A percentile compares a stretch with the other conserved stretches of the same genome.
These are phyloP conservation scores for Artemisia tridentata DNA, from an alignment of 129 eudicot genomes.

Conservation along the genomic window DNA sequence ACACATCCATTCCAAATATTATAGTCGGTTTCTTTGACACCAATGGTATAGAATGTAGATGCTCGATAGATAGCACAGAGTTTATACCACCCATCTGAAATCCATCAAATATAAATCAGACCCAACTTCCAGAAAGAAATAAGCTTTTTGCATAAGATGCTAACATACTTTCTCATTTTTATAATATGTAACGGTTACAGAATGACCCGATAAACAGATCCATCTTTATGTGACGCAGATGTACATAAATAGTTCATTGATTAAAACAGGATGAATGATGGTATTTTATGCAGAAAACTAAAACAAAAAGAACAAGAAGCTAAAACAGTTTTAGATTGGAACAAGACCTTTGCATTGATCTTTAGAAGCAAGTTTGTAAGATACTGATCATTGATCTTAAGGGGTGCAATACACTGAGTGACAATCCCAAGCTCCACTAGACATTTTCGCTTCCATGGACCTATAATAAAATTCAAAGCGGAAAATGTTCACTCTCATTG, in stretches of 20 bases:
- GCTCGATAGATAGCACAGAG: slow-evolving; percentile 54
- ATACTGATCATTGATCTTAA: slow-evolving; percentile 69
- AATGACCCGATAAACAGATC: too few species aligned
- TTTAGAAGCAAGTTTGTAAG: slow-evolving; percentile 71
- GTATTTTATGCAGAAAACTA: background rate
- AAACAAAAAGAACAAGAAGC: background rate
- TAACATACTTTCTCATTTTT: too few species aligned
- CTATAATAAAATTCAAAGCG: slow-evolving; percentile 26
- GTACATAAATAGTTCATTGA: too few species aligned
- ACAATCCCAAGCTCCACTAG: slow-evolving; percentile 61
- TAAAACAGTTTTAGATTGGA: background rate
- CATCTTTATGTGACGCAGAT: too few species aligned
- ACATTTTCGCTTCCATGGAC: slow-evolving; percentile 76
- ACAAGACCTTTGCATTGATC: slow-evolving; percentile 67
- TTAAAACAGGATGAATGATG: too few species aligned
- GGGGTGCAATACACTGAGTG: slow-evolving; percentile 84
- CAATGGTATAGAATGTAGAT: slow-evolving; percentile 38
- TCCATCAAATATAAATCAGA: background rate
- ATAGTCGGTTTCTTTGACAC: slow-evolving; percentile 63
- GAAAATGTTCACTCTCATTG: too few species aligned
- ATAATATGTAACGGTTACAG: too few species aligned
- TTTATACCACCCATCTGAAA: slow-evolving; percentile 80
- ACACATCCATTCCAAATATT: slow-evolving; percentile 86
- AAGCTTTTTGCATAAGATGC: too few species aligned
- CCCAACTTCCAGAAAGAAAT: background rate